Base-by-base conservation (phyloP, 306 rosid genomes). In the Quercus berberidifolia region DNA sequence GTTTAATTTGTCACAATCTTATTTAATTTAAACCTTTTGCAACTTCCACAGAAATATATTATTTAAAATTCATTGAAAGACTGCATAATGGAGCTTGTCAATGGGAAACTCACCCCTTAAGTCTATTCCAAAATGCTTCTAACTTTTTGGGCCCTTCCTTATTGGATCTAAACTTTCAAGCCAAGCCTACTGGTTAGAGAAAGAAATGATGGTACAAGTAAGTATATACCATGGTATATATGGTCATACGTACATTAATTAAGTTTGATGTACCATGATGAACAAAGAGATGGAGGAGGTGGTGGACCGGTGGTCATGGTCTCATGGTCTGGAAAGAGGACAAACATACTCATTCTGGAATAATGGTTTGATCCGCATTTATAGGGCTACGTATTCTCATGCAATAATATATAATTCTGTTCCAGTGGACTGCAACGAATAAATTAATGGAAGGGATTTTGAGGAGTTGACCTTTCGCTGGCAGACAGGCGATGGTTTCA, bases 301-400 rank as follows among this genome's bases (percentile, higher is more conserved):
- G n/a, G n/a, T n/a, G n/a, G n/a, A n/a, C n/a, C n/a, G 52, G 72
- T 8, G 72, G 51, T 31, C 49, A 7, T 7, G 17, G 15, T 19
- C 23, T 31, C 46, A 6, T 8, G 46, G 70, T 28, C 4, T 19
- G 23, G 72, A 68, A 68, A 68, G 28, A 35, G 38, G 72, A 68
- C 72, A 68, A 68, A 68, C 72, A 68, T 68, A 35, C 72, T 68
- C 72, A 68, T 68, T 68, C 72, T 68, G 51, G 41, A 68, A 35
- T 68, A n/a, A 68, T 68, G 46, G 72, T 35, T 35, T 21, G 72
- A 68, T 68, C 72, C 72, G 72, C 72, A 68, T 68, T 35, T 33
- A 68, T 35, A 68, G 72, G 72, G 72, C 2, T 35, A 9, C 54
- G 54, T 35, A 35, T 68, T 68, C 72, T n/a, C 52, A 35, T 38